A percentile compares a stretch with the other conserved stretches of the same genome.
Conservation (phyloP, 1,139 yeast species). For the Pichia sp. region DNA sequence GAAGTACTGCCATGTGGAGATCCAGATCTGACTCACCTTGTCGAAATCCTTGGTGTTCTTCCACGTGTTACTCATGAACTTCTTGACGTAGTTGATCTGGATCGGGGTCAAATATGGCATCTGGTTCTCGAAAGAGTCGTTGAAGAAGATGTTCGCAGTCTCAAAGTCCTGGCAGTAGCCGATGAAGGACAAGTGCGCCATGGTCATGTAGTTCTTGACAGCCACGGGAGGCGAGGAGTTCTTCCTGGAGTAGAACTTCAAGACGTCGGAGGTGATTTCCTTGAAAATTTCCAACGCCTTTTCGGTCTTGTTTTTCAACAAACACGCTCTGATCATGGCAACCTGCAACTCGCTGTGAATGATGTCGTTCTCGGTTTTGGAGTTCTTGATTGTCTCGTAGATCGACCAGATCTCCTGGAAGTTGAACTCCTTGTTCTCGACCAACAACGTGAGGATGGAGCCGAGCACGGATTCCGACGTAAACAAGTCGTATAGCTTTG, state of each 20-base stretch:
- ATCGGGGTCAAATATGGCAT: constrained; percentile 69
- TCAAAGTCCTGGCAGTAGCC: constrained; percentile 72
- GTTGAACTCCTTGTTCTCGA: constrained; percentile 53
- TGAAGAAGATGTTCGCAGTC: constrained; percentile 69
- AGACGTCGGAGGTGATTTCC: constrained; percentile 36
- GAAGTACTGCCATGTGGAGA: constrained; percentile 52
- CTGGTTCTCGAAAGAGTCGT: constrained; percentile 57
- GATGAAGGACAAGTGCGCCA: constrained; percentile 72
- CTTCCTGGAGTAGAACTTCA: constrained; percentile 28
- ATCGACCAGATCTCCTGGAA: constrained; percentile 54
- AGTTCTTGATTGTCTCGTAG: constrained; percentile 39
- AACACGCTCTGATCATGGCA: constrained; percentile 57
- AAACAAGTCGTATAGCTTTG: constrained; percentile 30
- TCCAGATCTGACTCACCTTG: constrained; percentile 60
- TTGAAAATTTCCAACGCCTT: constrained; percentile 48
- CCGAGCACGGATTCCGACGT: constrained; percentile 58
- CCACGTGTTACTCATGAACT: constrained; percentile 63
- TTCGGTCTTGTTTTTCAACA: constrained; percentile 45
- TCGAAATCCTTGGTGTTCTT: constrained; percentile 52
- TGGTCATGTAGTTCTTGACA: constrained; percentile 45
- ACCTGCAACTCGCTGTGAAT: constrained; percentile 48
- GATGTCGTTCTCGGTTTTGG: constrained; percentile 25
- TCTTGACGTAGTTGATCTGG: constrained; percentile 71
- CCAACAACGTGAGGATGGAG: constrained; percentile 63
- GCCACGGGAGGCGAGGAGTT: constrained; percentile 24